These are phyloP conservation scores for Agaricales sp. DNA, from an alignment of 1,284 basidiomycete genomes.

Conservation along the genomic window DNA sequence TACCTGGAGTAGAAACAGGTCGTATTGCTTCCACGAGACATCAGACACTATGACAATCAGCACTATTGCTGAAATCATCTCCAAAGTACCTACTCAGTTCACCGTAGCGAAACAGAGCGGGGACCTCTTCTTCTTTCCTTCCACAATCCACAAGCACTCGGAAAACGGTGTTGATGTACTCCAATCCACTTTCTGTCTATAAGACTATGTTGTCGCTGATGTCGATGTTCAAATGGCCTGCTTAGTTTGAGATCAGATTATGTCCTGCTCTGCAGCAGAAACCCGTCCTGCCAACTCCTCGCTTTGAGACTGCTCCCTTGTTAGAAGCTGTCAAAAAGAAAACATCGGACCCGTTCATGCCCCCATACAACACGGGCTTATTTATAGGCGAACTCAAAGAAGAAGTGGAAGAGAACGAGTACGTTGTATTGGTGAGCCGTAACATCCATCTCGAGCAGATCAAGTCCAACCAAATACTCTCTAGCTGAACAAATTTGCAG, in stretches of 20 bases:
- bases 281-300: conserved; percentile 36
- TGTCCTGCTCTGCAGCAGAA: conserved; percentile 80
- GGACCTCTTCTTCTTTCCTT: conserved; percentile 71
- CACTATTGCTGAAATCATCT: conserved; percentile 50
- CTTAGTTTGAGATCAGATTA: conserved; percentile 70
- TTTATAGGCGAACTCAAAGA: conserved; percentile 65
- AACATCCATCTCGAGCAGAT: background rate
- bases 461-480: conserved; percentile 1
- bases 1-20: too few species aligned
- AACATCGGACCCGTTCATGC: conserved; percentile 61
- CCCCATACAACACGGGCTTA: conserved; percentile 70
- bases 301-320: conserved; percentile 23
- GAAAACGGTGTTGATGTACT: conserved; percentile 56
- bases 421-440: conserved; percentile 62
- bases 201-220: too few species aligned
- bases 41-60: too few species aligned
- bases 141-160: conserved; percentile 45
- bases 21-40: too few species aligned
- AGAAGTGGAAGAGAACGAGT: conserved; percentile 49
- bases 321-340: conserved; percentile 18
- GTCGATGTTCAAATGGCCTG: conserved; percentile 1
- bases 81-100: conserved; percentile 47
- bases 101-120: conserved; percentile 52
- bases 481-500: conserved; percentile 80
- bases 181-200: too few species aligned